Evolutionary conservation across 768 basidiomycete species (phyloP).

Genomic region (Pleurotus djamor): DNA sequence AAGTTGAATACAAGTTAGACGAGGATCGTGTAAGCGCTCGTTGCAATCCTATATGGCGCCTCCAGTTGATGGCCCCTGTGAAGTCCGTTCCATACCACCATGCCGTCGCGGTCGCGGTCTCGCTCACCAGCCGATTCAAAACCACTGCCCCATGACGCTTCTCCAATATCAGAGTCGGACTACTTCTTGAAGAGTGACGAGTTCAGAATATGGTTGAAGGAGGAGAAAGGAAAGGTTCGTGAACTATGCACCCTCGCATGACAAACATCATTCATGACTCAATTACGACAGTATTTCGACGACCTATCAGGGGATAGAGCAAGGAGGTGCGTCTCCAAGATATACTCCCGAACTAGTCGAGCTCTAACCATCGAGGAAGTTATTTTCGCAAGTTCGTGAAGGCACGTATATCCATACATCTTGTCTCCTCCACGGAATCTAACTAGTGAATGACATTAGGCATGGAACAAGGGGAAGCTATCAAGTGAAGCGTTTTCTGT

Average conservation of each 20-base stretch:
- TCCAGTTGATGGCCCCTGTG: neutral
- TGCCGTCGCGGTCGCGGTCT: slow-evolving; percentile 22
- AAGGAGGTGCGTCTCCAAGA: slow-evolving; percentile 49
- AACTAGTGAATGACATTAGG: slow-evolving; percentile 30
- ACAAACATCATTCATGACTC: neutral
- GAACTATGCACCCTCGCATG: neutral
- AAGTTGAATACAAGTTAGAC: too few relatives aligned
- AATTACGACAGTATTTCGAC: slow-evolving; percentile 68
- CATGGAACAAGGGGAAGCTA: slow-evolving; percentile 82
- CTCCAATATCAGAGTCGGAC: slow-evolving; percentile 76
- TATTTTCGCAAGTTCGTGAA: slow-evolving; percentile 95
- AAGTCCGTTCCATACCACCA: neutral
- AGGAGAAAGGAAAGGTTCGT: slow-evolving; percentile 49
- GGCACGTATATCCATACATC: slow-evolving; percentile 28
- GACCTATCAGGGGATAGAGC: slow-evolving; percentile 82
- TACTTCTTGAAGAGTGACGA: slow-evolving; percentile 90
- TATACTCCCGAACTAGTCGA: slow-evolving; percentile 10
- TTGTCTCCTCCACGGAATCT: neutral
- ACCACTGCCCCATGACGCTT: slow-evolving; percentile 51
- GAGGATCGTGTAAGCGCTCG: too few relatives aligned
- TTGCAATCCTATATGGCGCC: too few relatives aligned
- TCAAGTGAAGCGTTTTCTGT: slow-evolving; percentile 40
- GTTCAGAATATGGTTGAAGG: slow-evolving; percentile 85
- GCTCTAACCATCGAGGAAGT: slow-evolving; percentile 38
- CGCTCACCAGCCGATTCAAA: slow-evolving; percentile 40